These are phyloP conservation scores for Articulospora tetracladia DNA, from an alignment of 495 filamentous ascomycete species.

Conservation along the genomic window DNA sequence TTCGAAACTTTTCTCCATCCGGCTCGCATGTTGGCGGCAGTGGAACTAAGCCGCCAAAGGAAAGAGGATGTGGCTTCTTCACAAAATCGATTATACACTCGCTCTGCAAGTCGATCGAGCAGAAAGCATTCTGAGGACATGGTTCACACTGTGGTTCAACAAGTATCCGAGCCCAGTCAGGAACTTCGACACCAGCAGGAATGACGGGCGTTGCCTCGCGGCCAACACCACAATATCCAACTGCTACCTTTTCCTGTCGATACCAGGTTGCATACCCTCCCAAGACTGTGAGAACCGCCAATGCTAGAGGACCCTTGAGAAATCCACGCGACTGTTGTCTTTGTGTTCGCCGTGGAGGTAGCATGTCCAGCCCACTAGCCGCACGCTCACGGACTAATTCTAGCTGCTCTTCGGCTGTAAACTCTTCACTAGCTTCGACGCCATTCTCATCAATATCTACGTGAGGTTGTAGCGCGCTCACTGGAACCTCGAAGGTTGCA, in stretches of 20 bases:
- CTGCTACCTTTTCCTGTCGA: slow-evolving; percentile 88
- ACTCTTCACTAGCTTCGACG: slow-evolving; percentile 76
- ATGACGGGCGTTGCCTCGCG: slow-evolving; percentile 46
- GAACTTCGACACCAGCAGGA: slow-evolving; percentile 41
- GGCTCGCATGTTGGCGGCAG: slow-evolving; percentile 92
- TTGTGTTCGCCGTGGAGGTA: slow-evolving; percentile 24
- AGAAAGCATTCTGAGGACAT: slow-evolving; percentile 88
- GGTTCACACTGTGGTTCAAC: slow-evolving; percentile 84
- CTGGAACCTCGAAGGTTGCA: slow-evolving; percentile 36
- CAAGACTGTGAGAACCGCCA: slow-evolving; percentile 62
- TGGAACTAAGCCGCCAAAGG: slow-evolving; percentile 75
- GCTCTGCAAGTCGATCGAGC: slow-evolving; percentile 70
- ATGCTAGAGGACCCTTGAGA: slow-evolving; percentile 48
- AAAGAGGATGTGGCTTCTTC: slow-evolving; percentile 77
- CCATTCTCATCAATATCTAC: slow-evolving; percentile 27
- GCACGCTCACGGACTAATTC: slow-evolving; percentile 64
- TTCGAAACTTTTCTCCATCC: slow-evolving; percentile 85
- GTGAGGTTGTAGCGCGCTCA: slow-evolving; percentile 17
- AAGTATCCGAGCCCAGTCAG: slow-evolving; percentile 61
- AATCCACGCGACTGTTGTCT: slow-evolving; percentile 20
- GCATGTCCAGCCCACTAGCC: slow-evolving; percentile 33
- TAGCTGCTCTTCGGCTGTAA: slow-evolving; percentile 83
- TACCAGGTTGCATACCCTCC: slow-evolving; percentile 77
- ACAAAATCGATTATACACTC: slow-evolving; percentile 86
- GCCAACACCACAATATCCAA: slow-evolving; percentile 92